phyloP scores from a whole-genome alignment of 129 eudicot genomes.

The carrot (Daucus carota) region DH1_v3.0 NC_030387.2:27330501-27331000 shows the following conservation, averaged over 20 bases:
- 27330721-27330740: constrained; percentile 56
- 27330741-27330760: constrained; percentile 99
- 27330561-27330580: background rate
- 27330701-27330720: constrained; percentile 14
- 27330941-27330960: background rate
- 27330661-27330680: background rate
- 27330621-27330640: background rate
- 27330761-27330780: constrained; percentile 91
- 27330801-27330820: constrained; percentile 83
- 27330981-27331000: background rate
- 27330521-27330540: background rate
- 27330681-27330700: background rate
- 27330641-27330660: background rate
- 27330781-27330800: constrained; percentile 97
- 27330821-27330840: constrained; percentile 95
- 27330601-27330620: too few relatives aligned
- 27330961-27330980: background rate
- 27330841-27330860: constrained; percentile 87
- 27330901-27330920: background rate
- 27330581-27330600: background rate
- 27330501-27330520: background rate
- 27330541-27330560: background rate
- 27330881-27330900: background rate
- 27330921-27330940: background rate
- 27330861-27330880: constrained; percentile 72